phyloP scores from a whole-genome alignment of 2,329 filamentous ascomycete genomes.

The Ceratocystis eucalypticola region DNA sequence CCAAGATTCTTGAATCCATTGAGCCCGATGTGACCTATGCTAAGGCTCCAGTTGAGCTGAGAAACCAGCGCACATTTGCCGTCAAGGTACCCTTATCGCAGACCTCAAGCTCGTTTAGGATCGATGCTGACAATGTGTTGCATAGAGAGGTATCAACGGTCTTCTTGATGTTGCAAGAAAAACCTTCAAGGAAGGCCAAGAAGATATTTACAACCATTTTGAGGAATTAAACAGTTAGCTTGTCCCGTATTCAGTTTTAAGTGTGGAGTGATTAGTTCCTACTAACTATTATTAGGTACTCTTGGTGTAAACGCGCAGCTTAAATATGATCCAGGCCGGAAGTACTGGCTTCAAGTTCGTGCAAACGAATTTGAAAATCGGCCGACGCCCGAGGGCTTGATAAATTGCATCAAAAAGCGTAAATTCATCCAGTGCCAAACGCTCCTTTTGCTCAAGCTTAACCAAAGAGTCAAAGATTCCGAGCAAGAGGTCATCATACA shows the following conservation, averaged over 20 bases:
- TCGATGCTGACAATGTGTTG: background rate
- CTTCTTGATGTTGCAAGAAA: slow-evolving; percentile 79
- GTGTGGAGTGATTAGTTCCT: background rate
- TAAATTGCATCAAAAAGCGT: slow-evolving; percentile 62
- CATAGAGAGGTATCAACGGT: slow-evolving; percentile 62
- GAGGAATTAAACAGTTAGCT: slow-evolving; percentile 47
- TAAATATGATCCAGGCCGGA: slow-evolving; percentile 62
- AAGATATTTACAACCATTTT: slow-evolving; percentile 61
- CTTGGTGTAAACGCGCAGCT: slow-evolving; percentile 50
- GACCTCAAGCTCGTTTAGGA: background rate
- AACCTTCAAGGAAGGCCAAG: slow-evolving; percentile 77
- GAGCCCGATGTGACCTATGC: slow-evolving; percentile 72
- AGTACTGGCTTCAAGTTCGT: slow-evolving; percentile 63
- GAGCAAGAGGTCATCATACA: slow-evolving; percentile 72
- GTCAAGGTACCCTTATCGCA: slow-evolving; percentile 45
- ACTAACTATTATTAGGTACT: slow-evolving; percentile 31
- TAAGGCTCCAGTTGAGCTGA: slow-evolving; percentile 65
- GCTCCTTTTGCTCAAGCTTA: slow-evolving; percentile 68
- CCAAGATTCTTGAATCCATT: slow-evolving; percentile 54
- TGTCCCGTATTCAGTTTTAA: too few relatives aligned
- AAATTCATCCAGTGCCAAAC: slow-evolving; percentile 80
- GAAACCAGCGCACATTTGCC: slow-evolving; percentile 83
- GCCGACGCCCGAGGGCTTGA: slow-evolving; percentile 52
- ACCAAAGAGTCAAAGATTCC: slow-evolving; percentile 61
- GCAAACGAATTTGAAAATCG: slow-evolving; percentile 48